Base-by-base conservation (phyloP, 2,329 filamentous ascomycete genomes). In the Hypoxylon sp. region DNA sequence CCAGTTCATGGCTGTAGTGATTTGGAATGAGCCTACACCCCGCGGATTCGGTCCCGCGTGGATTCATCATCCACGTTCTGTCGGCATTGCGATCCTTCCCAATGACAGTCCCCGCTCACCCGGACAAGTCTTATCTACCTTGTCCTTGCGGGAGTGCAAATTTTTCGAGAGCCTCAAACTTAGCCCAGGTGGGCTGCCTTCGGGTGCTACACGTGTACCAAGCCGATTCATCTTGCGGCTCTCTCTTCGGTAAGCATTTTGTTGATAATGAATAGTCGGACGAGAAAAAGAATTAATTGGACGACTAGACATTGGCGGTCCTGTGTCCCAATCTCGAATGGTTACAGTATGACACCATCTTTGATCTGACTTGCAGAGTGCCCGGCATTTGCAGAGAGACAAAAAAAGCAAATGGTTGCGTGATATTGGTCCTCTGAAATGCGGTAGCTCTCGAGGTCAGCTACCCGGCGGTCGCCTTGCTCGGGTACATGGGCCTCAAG, bases 171-270 rank as follows among this genome's bases (percentile, higher is more conserved):
- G 40, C 43, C 47, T 51, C n/a, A n/a, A 34, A 15, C 21, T 17
- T 34, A 30, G 16, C 40, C 27, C 46, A 13, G 11, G 23, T 29
- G 23, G 47, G 51, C 29, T 30, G 34, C 40, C 20, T 44, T 55
- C 32, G 47, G 43, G 47, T 21, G 43, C 26, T 51, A 58, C 55
- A 58, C 55, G 55, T 58, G 51, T 58, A 51, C 35, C 27, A 36
- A 26, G 31, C 16, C 15, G 8, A 41, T 45, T 13, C 23, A 43
- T 25, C 17, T 25, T 58, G 55, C 47, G 55, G 55, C 55, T 58
- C 47, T 58, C 47, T 52, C 16, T 40, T 58, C 55, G 55, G 47
- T 55, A 51, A 42, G 34, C 19, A 16, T 30, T n/a, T n/a, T 25
- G 31, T 40, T 34, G 25, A 42, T 17, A 36, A 38, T 45, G 11